Evolutionary conservation across 2,329 filamentous ascomycete species (phyloP), one percentile per base, ranked within the genome.

Genomic region (Colletotrichum sp.): DNA sequence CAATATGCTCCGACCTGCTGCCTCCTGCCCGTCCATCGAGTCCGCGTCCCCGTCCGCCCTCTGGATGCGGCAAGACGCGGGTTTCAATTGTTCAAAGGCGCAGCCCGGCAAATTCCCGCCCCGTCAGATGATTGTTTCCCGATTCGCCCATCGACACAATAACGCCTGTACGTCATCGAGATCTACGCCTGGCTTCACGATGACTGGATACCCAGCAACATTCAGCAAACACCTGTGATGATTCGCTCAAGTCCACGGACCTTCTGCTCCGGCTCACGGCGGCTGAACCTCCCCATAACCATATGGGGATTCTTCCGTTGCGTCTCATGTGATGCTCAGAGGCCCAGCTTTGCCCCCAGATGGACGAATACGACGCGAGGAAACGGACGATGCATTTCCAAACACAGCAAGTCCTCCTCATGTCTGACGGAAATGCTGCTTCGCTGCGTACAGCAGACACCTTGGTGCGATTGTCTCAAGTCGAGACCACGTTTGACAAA

Each of bases 31-130:
- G 30, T 32, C 30, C 30, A 24, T 43, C 26, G 21, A 34, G 61
- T 61, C 62, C 69, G 52, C 72, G 61, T 71, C 72, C 30, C 21
- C 68, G 67, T 52, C 72, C 36, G 58, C 38, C 21, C 60, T 66
- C 69, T 75, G 73, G 69, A 72, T 67, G 69, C 73, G 73, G 73
- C 73, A 75, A 73, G 56, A 72, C 43, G 56, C 62, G 68, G 72
- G 61, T 75, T 75, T 75, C 68, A 43, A 62, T 75, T 43, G 64
- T 61, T 55, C 38, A 66, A 65, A 66, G 70, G 69, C 62, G 56
- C 69, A 67, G 69, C 62, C 73, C 69, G 69, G 68, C 62, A 32
- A 75, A 67, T 71, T 72, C 68, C 73, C 73, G 69, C 55, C 61
- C 32, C 56, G 48, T 36, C 58, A 73, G 64, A 60, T 60, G 70